Evolutionary conservation across 345 rosid species (phyloP), one percentile per base, ranked within the genome.

Genomic region (Eucalyptus tenuipes): DNA sequence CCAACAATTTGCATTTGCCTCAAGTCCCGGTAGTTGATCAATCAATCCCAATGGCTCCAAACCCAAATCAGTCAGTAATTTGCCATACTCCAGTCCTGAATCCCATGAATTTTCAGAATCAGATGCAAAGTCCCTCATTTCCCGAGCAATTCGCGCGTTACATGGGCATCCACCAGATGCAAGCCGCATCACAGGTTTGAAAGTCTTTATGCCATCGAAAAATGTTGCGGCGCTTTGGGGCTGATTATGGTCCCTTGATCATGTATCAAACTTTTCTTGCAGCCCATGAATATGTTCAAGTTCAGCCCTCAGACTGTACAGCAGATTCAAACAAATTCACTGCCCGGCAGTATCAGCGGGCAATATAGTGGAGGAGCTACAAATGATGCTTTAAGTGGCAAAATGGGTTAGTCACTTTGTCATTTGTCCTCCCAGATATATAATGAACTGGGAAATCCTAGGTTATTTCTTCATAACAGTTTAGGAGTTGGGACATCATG

Each of bases 91-190:
- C 92, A 8, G 91, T 93, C 82, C 87, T 92, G 89, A 93, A 91
- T 88, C 93, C 92, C 37, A 88, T 91, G 80, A 91, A 89, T 87
- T 93, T 68, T 37, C 95, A 88, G 88, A 91, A 90, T 86, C 94
- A 88, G 87, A 88, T 92, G 90, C 93, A 91, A 75, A 94, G 90
- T 85, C 86, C 91, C 53, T 86, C 89, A 24, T 89, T 93, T 16
- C 10, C 95, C 3, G 93, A 93, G 44, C 95, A 91, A 89, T 93
- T 92, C 82, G 94, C 92, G 5, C 94, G 92, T 6, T 92, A 89
- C 87, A 90, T 94, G 91, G 94, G 91, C 55, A 93, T 94, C 88
- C 94, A 93, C 27, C 93, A 91, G 22, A 88, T 92, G 94, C 96
- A 92, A 68, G 88, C 90, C 15, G 86, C 91, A 85, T 85, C 97